Base-by-base conservation (phyloP, 2,329 filamentous ascomycete genomes). In the Diaporthe sp. region DNA sequence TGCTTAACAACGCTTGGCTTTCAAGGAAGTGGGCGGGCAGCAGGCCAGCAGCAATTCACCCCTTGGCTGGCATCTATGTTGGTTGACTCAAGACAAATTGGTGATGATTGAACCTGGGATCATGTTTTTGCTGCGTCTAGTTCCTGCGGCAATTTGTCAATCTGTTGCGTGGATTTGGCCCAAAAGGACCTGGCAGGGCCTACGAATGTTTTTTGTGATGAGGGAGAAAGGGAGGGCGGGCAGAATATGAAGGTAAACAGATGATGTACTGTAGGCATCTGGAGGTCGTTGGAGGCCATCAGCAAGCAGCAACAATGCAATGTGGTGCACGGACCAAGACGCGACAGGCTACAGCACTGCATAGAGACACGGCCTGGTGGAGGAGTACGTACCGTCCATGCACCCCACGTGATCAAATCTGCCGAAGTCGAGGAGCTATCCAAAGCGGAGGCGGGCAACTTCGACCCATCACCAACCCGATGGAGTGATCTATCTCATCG, bases 381-480 rank as follows among this genome's bases (percentile, higher is more conserved):
- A 9, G 12, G 12, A 17, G 22, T 67, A 54, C 47, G 33, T 70
- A 55, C 70, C n/a, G n/a, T 33, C 35, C 33, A 28, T 6, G 42
- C 15, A 30, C 25, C 38, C n/a, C 70, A 72, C 70, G 70, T 72
- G 70, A 72, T 55, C 70, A 72, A 52, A 72, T 72, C 70, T 72
- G 70, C 70, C 70, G 70, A 72, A 64, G 58, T 52, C 40, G 57
- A 72, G 70, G 57, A 72, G 70, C 70, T 64, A 54, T 72, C 57
- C 57, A 64, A 55, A 72, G 70, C 58, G 70, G 70, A 72, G 70
- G 35, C 70, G 57, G 22, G 57, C 57, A 64, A 72, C 70, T 72
- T 72, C 70, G 19, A 61, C 70, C 54, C 70, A 64, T 72, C 70
- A 72, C 47, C 64, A 72, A 30, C 42, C 57, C 28, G 60, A 72